A percentile compares a stretch with the other conserved stretches of the same genome.
Evolutionary conservation across 1,139 yeast species (phyloP).

Genomic region (Candida dubliniensis): DNA sequence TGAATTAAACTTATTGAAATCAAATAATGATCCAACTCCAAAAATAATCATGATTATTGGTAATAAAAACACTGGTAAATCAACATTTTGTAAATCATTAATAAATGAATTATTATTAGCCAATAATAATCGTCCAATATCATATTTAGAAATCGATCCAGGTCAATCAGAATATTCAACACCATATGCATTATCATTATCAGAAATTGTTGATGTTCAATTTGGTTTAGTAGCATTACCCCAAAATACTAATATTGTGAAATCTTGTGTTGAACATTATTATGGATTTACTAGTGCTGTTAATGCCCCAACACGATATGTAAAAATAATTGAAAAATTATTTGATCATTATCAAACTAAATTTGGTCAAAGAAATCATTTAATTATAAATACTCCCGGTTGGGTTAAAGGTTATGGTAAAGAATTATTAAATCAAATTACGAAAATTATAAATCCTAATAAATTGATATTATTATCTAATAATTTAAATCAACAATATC

Average conservation of each 20-base stretch:
- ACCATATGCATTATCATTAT: slow-evolving; percentile 68
- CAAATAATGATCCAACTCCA: slow-evolving; percentile 13
- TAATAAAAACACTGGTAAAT: slow-evolving; percentile 78
- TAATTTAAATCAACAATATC: slow-evolving; percentile 18
- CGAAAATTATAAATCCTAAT: slow-evolving; percentile 52
- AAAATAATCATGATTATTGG: slow-evolving; percentile 36
- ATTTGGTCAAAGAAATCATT: slow-evolving; percentile 20
- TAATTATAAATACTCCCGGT: slow-evolving; percentile 84
- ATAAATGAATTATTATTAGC: slow-evolving; percentile 41
- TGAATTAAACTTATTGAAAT: slow-evolving; percentile 12
- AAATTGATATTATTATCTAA: slow-evolving; percentile 43
- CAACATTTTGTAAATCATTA: slow-evolving; percentile 63
- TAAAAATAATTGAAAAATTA: slow-evolving; percentile 45
- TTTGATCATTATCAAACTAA: slow-evolving; percentile 28
- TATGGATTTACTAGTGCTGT: slow-evolving; percentile 77
- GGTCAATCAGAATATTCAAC: slow-evolving; percentile 83
- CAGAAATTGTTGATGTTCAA: slow-evolving; percentile 22
- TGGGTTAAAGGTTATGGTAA: slow-evolving; percentile 92
- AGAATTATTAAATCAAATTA: slow-evolving; percentile 55
- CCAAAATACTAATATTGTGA: slow-evolving; percentile 11
- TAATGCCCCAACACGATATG: slow-evolving; percentile 61
- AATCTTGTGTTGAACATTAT: slow-evolving; percentile 38
- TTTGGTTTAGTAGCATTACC: slow-evolving; percentile 21
- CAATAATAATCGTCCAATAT: slow-evolving; percentile 22
- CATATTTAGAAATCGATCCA: slow-evolving; percentile 80